Evolutionary conservation across 306 rosid species (phyloP), one percentile per base, ranked within the genome.

Genomic region (Cucumis melo): DNA sequence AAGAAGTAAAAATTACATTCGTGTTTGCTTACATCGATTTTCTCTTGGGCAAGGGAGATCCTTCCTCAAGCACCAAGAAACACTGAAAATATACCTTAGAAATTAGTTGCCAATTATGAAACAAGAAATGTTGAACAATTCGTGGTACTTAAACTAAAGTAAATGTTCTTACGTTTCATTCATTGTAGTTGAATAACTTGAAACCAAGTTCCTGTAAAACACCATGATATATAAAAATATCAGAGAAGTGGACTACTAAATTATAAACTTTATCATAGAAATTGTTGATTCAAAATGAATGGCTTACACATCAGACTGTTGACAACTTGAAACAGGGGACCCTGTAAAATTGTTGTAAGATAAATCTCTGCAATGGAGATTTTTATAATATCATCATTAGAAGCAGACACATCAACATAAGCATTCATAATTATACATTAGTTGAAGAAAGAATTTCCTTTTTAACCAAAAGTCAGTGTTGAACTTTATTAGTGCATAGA

Each of bases 291-390:
- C 1, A 15, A 42, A n/a, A 38, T 32, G 62, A 56, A 75, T 77
- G 71, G 76, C 97, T 90, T 87, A 92, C 97, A 89, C 87, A 56
- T 64, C 16, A 66, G 76, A 59, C 23, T 5, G 71, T 17, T 44
- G 88, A 80, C 97, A 89, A 54, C 27, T 60, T 83, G 81, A 91
- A 92, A 63, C 2, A 0, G 74, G 39, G 0, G 87, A 60, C 53
- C 77, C 79, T 0, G 90, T 84, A 78, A 93, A 91, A 70, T 90
- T 90, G 87, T 93, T 93, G 85, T 84, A 84, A 78, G 98, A 90
- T 83, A 93, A 82, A 83, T 93, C 97, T 17, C 98, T 93, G 90
- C 58, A 87, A 78, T n/a, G 59, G 79, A 42, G 41, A 38, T 6
- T 15, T 32, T 44, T 71, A 16, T 44, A 64, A 34, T 14, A 73